Percentiles rank a stretch among this genome's conserved stretches.
phyloP scores from a whole-genome alignment of 345 rosid genomes.

The Eucalyptus pauciflora region DNA sequence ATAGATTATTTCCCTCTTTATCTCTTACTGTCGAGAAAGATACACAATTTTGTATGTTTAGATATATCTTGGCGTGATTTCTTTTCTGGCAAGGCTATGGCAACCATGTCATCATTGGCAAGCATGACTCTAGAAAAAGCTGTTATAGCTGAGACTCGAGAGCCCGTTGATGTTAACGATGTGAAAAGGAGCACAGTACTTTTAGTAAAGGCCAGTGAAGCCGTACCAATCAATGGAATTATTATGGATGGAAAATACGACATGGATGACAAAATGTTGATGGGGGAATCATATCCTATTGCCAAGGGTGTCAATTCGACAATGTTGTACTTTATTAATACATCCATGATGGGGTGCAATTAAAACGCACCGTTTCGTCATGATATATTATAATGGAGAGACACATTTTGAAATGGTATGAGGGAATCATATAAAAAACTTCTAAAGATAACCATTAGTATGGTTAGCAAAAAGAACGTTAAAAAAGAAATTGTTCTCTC shows the following conservation, averaged over 20 bases:
- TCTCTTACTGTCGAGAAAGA: neutral
- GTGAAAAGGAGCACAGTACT: constrained; percentile 47
- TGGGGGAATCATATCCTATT: constrained; percentile 73
- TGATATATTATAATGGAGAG: no score
- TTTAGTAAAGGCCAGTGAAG: constrained; percentile 74
- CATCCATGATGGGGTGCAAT: no score
- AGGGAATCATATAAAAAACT: no score
- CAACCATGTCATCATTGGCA: constrained; percentile 66
- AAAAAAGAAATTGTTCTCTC: no score
- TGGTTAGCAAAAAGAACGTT: no score
- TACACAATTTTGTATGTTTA: neutral
- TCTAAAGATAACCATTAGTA: no score
- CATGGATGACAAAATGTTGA: constrained; percentile 69
- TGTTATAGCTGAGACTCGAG: constrained; percentile 60
- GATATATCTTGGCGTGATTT: neutral
- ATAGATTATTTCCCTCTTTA: neutral
- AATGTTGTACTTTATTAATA: no score
- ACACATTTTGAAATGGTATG: no score
- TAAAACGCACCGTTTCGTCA: no score
- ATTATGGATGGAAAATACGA: constrained; percentile 73
- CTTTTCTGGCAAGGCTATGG: constrained; percentile 39
- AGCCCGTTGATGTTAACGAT: constrained; percentile 50
- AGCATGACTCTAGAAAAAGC: constrained; percentile 69
- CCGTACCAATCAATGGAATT: constrained; percentile 73
- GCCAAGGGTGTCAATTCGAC: constrained; percentile 44